phyloP scores from a whole-genome alignment of 805 yeast species.

The Hanseniaspora lindneri region DNA sequence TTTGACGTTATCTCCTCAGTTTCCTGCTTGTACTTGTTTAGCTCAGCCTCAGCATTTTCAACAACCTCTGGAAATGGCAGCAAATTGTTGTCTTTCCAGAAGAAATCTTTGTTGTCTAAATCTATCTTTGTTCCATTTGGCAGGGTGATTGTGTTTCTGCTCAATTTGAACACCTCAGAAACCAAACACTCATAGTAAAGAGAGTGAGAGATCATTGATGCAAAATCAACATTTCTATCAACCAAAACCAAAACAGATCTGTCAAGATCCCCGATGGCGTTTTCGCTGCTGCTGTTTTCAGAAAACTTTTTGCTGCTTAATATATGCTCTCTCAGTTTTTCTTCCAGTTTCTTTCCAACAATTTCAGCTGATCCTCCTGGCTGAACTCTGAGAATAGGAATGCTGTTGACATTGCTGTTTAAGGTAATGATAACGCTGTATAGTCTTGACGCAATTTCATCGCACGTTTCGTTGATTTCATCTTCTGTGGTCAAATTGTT shows the following conservation, averaged over 20 bases:
- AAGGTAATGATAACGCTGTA: constrained; percentile 63
- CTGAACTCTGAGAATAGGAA: constrained; percentile 86
- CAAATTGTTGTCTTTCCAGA: constrained; percentile 75
- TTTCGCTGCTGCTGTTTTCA: background rate
- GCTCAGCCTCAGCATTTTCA: constrained; percentile 80
- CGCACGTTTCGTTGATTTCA: constrained; percentile 55
- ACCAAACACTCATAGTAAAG: constrained; percentile 97
- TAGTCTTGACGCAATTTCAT: constrained; percentile 63
- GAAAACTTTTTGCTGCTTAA: constrained; percentile 41
- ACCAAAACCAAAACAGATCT: constrained; percentile 68
- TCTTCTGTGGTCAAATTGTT: constrained; percentile 69
- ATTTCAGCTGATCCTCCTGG: constrained; percentile 92
- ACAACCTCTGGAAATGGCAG: constrained; percentile 98
- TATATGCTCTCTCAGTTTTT: constrained; percentile 72
- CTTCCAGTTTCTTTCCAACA: constrained; percentile 77
- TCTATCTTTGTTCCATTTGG: constrained; percentile 50
- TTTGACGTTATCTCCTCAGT: constrained; percentile 74
- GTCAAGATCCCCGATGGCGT: constrained; percentile 30
- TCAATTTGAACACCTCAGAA: constrained; percentile 74
- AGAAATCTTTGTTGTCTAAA: constrained; percentile 84
- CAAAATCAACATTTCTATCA: constrained; percentile 81
- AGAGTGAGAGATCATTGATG: constrained; percentile 90
- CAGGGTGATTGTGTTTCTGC: constrained; percentile 69
- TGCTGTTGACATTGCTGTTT: constrained; percentile 37
- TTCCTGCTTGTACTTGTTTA: constrained; percentile 69